Percentiles rank a stretch among this genome's conserved stretches.
These are phyloP conservation scores for Kazachstania kunashirensis DNA, from an alignment of 805 yeast genomes.

Conservation along the genomic window DNA sequence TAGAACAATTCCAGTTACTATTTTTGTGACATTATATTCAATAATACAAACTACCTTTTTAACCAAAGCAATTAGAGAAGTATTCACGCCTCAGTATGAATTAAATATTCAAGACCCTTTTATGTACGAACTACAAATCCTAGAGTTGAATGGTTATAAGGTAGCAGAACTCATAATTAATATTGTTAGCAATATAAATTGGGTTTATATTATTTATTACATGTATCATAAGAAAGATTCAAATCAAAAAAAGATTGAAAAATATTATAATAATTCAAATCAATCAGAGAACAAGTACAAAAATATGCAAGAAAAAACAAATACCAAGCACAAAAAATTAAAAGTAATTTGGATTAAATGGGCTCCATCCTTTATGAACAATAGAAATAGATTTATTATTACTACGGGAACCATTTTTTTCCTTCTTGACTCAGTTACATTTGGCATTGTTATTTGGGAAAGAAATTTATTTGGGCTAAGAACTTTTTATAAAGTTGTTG, in stretches of 20 bases:
- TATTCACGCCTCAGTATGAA: conserved; percentile 42
- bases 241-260: neutral
- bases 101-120: conserved; percentile 44
- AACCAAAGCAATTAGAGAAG: conserved; percentile 33
- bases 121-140: conserved; percentile 24
- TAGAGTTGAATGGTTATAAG: conserved; percentile 11
- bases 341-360: conserved; percentile 3
- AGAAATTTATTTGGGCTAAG: neutral
- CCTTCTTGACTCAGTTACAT: conserved; percentile 8
- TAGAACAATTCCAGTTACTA: conserved; percentile 49
- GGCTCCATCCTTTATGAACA: conserved; percentile 15
- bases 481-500: conserved; percentile 6
- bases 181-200: conserved; percentile 17
- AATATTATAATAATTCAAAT: too few species aligned
- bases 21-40: conserved; percentile 51
- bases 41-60: conserved; percentile 45
- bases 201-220: conserved; percentile 24
- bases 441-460: conserved; percentile 8
- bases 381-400: conserved; percentile 14
- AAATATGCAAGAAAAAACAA: neutral
- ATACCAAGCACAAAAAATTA: neutral
- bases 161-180: conserved; percentile 11
- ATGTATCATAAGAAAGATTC: conserved; percentile 16
- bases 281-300: neutral
- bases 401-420: conserved; percentile 9